These are phyloP conservation scores for Calocybe cyanea DNA, from an alignment of 768 basidiomycete genomes.

Conservation along the genomic window DNA sequence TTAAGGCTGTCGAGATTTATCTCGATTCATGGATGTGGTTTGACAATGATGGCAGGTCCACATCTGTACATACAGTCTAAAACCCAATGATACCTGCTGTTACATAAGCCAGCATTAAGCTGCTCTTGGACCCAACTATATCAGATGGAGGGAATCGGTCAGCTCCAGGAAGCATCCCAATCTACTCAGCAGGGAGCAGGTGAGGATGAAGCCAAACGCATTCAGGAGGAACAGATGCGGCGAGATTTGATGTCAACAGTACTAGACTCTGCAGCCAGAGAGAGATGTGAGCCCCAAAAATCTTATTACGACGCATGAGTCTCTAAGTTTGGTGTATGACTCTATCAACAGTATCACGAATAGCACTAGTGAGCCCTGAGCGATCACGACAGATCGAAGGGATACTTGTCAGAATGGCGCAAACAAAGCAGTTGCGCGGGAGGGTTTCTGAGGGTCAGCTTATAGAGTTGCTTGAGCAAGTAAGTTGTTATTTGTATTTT, in stretches of 20 bases:
- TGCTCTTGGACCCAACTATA: neutral
- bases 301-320: neutral
- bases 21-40: too few species aligned
- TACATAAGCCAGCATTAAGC: neutral
- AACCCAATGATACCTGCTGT: too few species aligned
- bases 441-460: constrained; percentile 77
- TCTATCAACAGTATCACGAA: constrained; percentile 65
- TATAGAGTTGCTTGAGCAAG: constrained; percentile 85
- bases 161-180: constrained; percentile 7
- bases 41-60: too few species aligned
- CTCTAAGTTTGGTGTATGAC: neutral
- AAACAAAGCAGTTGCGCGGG: constrained; percentile 75
- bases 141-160: constrained; percentile 12
- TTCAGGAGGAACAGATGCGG: constrained; percentile 72
- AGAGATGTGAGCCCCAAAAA: constrained; percentile 55
- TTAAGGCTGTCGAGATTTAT: too few species aligned
- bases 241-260: constrained; percentile 76
- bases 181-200: constrained; percentile 3
- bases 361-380: constrained; percentile 81
- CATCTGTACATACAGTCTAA: too few species aligned
- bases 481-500: constrained; percentile 21
- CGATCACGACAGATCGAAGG: constrained; percentile 77
- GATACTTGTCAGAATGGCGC: constrained; percentile 78
- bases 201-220: constrained; percentile 53
- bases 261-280: constrained; percentile 73